Percentiles rank a stretch among this genome's conserved stretches.
Evolutionary conservation across 306 rosid species (phyloP).

Genomic region (Acacia crassicarpa): DNA sequence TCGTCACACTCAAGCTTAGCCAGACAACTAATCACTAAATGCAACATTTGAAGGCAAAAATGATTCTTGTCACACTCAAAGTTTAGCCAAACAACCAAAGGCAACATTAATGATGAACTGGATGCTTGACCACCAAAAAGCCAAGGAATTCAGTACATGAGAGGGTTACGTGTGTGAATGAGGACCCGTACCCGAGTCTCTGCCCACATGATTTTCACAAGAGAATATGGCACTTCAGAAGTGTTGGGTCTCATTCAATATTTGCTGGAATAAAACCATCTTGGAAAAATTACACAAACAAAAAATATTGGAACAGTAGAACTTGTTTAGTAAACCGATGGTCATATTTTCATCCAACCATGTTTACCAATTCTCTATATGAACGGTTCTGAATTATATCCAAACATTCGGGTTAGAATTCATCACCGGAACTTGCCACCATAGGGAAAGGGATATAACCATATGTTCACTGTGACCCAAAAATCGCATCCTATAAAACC

Average conservation of each 20-base stretch:
- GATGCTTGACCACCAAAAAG: too few species aligned
- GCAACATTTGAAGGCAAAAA: too few species aligned
- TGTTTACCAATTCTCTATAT: background rate
- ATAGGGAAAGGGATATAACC: background rate
- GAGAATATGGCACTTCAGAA: background rate
- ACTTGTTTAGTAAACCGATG: background rate
- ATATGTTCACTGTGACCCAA: background rate
- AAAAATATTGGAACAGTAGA: background rate
- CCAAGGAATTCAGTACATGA: too few species aligned
- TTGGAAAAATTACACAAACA: background rate
- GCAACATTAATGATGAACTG: too few species aligned
- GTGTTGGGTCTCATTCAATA: background rate
- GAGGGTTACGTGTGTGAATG: too few species aligned
- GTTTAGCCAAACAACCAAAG: too few species aligned
- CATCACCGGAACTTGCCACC: background rate
- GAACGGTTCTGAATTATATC: background rate
- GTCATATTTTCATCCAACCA: background rate
- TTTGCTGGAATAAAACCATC: background rate
- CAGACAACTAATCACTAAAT: too few species aligned
- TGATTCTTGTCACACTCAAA: too few species aligned
- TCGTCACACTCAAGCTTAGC: too few species aligned
- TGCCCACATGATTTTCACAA: background rate
- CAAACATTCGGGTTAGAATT: background rate
- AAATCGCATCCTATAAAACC: background rate
- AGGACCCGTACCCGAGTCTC: too few species aligned